Evolutionary conservation across 2,329 filamentous ascomycete species (phyloP).

Genomic region (Zymoseptoria pseudotritici): DNA sequence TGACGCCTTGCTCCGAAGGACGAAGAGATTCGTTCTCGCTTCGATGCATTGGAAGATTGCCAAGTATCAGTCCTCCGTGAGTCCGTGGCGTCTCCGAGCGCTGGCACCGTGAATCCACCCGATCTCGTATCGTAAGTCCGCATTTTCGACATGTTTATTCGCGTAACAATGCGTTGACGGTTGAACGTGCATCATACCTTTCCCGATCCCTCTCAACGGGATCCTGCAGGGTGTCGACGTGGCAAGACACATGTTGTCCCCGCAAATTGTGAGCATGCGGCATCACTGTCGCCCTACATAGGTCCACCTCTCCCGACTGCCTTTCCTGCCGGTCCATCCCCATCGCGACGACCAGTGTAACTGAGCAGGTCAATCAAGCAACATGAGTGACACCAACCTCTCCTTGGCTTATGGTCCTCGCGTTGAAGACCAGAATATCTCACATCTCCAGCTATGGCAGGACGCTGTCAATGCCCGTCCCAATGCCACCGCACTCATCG

Average conservation of each 20-base stretch:
- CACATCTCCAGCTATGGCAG: constrained; percentile 28
- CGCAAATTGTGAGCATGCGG: constrained; percentile 11
- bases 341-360: constrained; percentile 4
- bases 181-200: constrained; percentile 2
- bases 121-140: no score
- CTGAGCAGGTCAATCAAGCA: constrained; percentile 8
- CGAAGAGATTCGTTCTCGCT: background rate
- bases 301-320: constrained; percentile 9
- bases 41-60: background rate
- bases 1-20: background rate
- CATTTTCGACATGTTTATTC: background rate
- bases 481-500: constrained; percentile 26
- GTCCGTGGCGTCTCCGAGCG: no score
- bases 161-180: background rate
- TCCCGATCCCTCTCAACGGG: constrained; percentile 7
- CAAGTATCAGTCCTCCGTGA: background rate
- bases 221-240: constrained; percentile 9
- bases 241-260: constrained; percentile 3
- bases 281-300: constrained; percentile 13
- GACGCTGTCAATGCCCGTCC: constrained; percentile 23
- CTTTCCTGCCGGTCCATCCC: constrained; percentile 10
- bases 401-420: constrained; percentile 23
- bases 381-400: constrained; percentile 17
- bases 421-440: constrained; percentile 19
- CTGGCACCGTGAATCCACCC: no score